Evolutionary conservation across 2,329 filamentous ascomycete genomes (phyloP).

Genomic region (Aspergillus quadrilineatus): DNA sequence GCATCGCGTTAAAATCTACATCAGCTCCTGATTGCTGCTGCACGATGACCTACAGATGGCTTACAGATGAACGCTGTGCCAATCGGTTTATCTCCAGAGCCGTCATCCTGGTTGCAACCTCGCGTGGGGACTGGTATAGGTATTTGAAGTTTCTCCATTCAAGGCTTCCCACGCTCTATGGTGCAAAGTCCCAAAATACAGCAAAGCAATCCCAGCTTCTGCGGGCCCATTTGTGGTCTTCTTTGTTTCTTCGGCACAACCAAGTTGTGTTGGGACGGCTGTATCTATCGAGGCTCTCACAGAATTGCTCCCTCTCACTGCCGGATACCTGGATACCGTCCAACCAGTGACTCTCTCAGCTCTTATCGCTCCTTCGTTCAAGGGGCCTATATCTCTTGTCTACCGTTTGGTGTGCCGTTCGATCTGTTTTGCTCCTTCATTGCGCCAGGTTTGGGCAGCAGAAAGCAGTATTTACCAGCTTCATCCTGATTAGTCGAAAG

Average conservation of each 20-base stretch:
- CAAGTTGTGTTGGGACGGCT: not conserved
- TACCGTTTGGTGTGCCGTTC: not conserved
- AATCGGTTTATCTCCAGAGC: too few species aligned
- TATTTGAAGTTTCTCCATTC: not conserved
- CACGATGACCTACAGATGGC: too few species aligned
- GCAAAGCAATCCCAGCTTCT: not conserved
- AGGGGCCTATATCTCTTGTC: not conserved
- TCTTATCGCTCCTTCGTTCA: not conserved
- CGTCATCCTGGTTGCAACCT: too few species aligned
- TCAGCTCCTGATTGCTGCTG: too few species aligned
- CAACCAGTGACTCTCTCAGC: not conserved
- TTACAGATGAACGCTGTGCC: too few species aligned
- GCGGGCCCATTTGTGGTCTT: not conserved
- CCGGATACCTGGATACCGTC: not conserved
- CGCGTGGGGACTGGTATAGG: not conserved
- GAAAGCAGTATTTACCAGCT: not conserved
- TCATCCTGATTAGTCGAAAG: not conserved
- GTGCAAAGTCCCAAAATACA: not conserved
- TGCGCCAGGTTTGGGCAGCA: not conserved
- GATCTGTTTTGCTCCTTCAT: not conserved
- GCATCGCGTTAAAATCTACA: too few species aligned
- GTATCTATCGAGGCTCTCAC: not conserved
- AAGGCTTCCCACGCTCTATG: not conserved
- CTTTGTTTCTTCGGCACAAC: not conserved
- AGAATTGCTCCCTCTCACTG: not conserved